Evolutionary conservation across 768 basidiomycete species (phyloP).

Genomic region (Leucosporidium creatinivorum): DNA sequence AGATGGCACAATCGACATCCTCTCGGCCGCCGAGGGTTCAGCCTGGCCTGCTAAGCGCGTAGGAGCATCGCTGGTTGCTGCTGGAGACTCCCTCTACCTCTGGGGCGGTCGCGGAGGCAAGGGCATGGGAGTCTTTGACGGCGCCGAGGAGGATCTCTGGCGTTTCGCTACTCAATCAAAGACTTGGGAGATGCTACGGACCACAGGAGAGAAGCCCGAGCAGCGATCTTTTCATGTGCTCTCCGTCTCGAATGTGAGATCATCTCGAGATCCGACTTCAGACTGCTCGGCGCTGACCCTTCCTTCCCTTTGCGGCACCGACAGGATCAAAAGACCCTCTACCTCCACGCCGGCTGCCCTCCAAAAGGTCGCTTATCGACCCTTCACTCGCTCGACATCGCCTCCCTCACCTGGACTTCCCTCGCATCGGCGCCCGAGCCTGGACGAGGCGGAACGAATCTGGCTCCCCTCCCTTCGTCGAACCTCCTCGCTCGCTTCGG

Average conservation of each 20-base stretch:
- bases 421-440: conserved; percentile 45
- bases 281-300: no score
- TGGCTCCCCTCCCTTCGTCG: conserved; percentile 38
- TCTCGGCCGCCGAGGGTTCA: not conserved
- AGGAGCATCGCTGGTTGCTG: conserved; percentile 32
- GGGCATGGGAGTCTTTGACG: conserved; percentile 43
- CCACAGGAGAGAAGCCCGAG: conserved; percentile 41
- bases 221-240: conserved; percentile 44
- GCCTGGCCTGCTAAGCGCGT: conserved; percentile 38
- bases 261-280: not conserved
- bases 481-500: conserved; percentile 41
- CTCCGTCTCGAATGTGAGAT: conserved; percentile 5
- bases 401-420: conserved; percentile 39
- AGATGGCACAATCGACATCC: not conserved
- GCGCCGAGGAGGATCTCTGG: conserved; percentile 41
- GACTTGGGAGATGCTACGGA: conserved; percentile 41
- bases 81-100: conserved; percentile 41
- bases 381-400: conserved; percentile 43
- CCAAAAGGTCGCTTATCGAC: conserved; percentile 42
- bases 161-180: conserved; percentile 23
- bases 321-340: conserved; percentile 39
- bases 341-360: conserved; percentile 48
- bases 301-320: not conserved
- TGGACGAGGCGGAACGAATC: conserved; percentile 46
- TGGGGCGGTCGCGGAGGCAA: conserved; percentile 50